phyloP scores from a whole-genome alignment of 805 yeast species.

The Metschnikowia vanudenii region DNA sequence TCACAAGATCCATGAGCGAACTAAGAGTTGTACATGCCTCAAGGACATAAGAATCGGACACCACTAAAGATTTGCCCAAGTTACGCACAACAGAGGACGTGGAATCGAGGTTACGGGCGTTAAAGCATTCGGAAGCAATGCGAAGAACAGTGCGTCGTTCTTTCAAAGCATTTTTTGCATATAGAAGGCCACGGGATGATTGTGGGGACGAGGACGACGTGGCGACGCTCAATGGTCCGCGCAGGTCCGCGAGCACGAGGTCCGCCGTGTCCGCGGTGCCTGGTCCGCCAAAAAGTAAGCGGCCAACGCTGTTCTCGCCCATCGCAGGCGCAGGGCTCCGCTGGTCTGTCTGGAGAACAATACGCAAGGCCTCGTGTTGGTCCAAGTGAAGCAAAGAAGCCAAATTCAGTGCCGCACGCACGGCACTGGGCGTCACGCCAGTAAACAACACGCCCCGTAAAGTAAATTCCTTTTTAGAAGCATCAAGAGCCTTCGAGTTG shows the following conservation, averaged over 20 bases:
- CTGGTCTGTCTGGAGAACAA: slow-evolving; percentile 40
- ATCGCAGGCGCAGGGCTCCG: slow-evolving; percentile 32
- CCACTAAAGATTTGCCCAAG: slow-evolving; percentile 29
- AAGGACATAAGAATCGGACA: slow-evolving; percentile 4
- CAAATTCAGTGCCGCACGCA: slow-evolving; percentile 41
- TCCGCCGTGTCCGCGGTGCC: slow-evolving; percentile 10
- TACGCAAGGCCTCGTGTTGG: slow-evolving; percentile 47
- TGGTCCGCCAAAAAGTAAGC: slow-evolving; percentile 7
- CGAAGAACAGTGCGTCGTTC: slow-evolving; percentile 54
- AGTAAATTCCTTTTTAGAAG: slow-evolving; percentile 28
- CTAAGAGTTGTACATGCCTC: slow-evolving; percentile 7
- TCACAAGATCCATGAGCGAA: background rate
- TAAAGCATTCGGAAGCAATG: slow-evolving; percentile 34
- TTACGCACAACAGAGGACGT: slow-evolving; percentile 31
- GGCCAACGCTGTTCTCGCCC: background rate
- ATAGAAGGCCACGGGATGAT: slow-evolving; percentile 29
- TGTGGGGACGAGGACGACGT: background rate
- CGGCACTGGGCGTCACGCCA: slow-evolving; percentile 31
- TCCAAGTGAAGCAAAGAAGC: slow-evolving; percentile 40
- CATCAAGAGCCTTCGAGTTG: background rate
- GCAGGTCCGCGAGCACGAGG: too few species aligned
- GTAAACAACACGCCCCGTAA: slow-evolving; percentile 43
- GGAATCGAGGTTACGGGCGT: slow-evolving; percentile 17
- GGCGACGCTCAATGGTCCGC: too few species aligned
- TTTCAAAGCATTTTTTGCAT: slow-evolving; percentile 40